Conservation (phyloP, 2,329 filamentous ascomycete genomes). For the Colletotrichum sp. region DNA sequence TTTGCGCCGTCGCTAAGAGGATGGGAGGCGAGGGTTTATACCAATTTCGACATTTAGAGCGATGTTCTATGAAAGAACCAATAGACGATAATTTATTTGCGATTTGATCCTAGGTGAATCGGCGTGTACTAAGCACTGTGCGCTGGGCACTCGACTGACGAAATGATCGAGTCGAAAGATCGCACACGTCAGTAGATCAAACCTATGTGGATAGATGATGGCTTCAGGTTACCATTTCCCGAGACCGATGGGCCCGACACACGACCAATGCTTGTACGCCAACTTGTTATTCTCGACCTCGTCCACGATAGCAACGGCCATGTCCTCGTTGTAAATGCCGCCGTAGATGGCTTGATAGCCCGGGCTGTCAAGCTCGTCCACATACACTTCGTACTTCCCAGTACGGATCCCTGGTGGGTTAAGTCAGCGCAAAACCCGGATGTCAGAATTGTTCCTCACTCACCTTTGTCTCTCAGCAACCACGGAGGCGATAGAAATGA, state of each 20-base stretch:
- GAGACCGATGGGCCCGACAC: background rate
- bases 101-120: too few relatives aligned
- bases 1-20: conserved; percentile 18
- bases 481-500: background rate
- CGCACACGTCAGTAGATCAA: background rate
- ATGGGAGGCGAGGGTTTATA: conserved; percentile 34
- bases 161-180: background rate
- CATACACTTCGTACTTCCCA: background rate
- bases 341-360: background rate
- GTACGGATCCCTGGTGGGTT: background rate
- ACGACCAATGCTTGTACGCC: background rate
- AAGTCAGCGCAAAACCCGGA: background rate
- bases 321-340: background rate
- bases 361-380: background rate
- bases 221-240: background rate
- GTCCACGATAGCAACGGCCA: background rate
- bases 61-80: background rate
- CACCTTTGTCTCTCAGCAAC: background rate
- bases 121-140: background rate
- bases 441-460: rapidly evolving
- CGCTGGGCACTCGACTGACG: background rate
- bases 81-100: background rate
- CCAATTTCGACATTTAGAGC: conserved; percentile 20
- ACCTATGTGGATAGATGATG: background rate
- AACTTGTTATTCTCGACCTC: background rate